phyloP scores from a whole-genome alignment of 2,329 filamentous ascomycete genomes.

The Fusarium verticillioides region DNA sequence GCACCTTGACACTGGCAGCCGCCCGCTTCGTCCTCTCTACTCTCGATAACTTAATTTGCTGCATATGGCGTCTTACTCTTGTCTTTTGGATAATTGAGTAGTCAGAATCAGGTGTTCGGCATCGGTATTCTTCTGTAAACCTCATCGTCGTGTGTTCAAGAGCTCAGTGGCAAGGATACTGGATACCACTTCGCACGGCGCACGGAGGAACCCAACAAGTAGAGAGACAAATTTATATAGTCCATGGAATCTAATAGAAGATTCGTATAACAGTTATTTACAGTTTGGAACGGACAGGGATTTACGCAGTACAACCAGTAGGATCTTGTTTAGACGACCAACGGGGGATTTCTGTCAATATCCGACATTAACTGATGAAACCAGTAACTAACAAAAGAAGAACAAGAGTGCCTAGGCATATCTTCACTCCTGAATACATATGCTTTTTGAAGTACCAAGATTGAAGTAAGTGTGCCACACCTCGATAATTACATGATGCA shows the following conservation, averaged over 20 bases:
- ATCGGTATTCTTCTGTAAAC: background rate
- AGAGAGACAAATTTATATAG: background rate
- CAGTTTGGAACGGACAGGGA: background rate
- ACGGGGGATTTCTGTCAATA: background rate
- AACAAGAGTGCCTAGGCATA: background rate
- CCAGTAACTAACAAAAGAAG: background rate
- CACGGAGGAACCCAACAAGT: background rate
- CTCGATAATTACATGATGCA: background rate
- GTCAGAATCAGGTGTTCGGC: background rate
- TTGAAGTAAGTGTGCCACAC: background rate
- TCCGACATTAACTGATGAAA: background rate
- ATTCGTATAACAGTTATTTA: background rate
- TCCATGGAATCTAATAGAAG: background rate
- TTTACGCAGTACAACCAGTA: background rate
- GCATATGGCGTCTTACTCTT: background rate
- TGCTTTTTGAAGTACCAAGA: background rate
- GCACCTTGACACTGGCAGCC: background rate
- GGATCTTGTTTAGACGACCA: background rate
- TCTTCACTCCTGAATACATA: background rate
- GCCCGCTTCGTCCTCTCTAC: background rate
- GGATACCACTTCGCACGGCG: background rate
- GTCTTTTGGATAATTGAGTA: background rate
- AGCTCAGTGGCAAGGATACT: background rate
- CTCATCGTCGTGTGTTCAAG: background rate
- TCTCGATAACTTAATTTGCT: background rate